phyloP scores from a whole-genome alignment of 495 filamentous ascomycete genomes.

The Jackrogersella multiformis region DNA sequence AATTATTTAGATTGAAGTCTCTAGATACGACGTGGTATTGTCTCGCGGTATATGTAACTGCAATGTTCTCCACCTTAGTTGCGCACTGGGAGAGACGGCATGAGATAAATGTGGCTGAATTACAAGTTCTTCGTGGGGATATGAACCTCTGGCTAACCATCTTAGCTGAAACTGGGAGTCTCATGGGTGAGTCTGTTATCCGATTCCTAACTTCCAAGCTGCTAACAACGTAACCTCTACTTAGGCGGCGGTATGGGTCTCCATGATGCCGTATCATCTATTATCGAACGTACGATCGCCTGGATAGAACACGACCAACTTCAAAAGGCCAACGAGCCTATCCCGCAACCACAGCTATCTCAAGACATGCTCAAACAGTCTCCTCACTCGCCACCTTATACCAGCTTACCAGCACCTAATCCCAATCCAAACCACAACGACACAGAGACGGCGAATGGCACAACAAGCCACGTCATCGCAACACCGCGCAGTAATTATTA shows the following conservation, averaged over 20 bases:
- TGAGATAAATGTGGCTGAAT: slow-evolving; percentile 62
- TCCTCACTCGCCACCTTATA: slow-evolving; percentile 43
- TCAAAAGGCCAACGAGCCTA: slow-evolving; percentile 43
- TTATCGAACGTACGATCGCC: slow-evolving; percentile 54
- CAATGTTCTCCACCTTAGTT: slow-evolving; percentile 76
- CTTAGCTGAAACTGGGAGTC: slow-evolving; percentile 68
- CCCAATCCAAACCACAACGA: slow-evolving; percentile 28
- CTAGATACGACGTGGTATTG: slow-evolving; percentile 87
- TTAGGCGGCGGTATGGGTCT: slow-evolving; percentile 52
- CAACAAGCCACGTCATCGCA: slow-evolving; percentile 42
- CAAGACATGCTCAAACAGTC: slow-evolving; percentile 44
- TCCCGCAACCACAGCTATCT: slow-evolving; percentile 30
- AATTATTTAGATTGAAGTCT: slow-evolving; percentile 68
- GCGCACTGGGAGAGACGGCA: slow-evolving; percentile 71
- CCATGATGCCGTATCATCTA: slow-evolving; percentile 49
- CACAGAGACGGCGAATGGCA: slow-evolving; percentile 34
- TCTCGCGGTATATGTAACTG: slow-evolving; percentile 73
- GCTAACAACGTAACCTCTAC: background rate
- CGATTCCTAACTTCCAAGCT: background rate
- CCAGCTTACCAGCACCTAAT: slow-evolving; percentile 32
- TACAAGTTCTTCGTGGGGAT: slow-evolving; percentile 66
- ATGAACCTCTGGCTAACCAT: slow-evolving; percentile 75
- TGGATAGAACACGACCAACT: slow-evolving; percentile 56
- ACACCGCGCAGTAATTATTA: slow-evolving; percentile 40
- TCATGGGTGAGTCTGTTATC: slow-evolving; percentile 63